These are phyloP conservation scores for Rostrohypoxylon terebratum DNA, from an alignment of 495 filamentous ascomycete species.

Conservation along the genomic window DNA sequence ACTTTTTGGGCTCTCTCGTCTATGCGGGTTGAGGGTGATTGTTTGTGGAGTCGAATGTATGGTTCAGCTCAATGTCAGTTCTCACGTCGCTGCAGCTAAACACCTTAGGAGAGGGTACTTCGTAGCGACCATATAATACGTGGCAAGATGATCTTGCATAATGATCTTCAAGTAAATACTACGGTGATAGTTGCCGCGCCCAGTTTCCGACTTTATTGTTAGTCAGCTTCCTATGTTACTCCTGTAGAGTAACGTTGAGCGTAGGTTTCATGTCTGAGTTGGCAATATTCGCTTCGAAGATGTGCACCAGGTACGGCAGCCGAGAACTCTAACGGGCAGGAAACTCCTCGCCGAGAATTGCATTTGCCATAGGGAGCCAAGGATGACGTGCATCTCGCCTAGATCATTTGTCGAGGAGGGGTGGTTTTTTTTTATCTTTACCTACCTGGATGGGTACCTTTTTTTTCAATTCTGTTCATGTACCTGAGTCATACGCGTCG, in stretches of 20 bases:
- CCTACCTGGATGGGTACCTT: too few species aligned
- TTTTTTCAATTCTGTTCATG: not conserved
- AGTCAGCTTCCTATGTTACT: constrained; percentile 7
- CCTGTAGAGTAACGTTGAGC: constrained; percentile 37
- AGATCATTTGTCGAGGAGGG: constrained; percentile 33
- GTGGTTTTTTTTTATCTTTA: constrained; percentile 9
- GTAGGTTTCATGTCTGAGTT: constrained; percentile 38
- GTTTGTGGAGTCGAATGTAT: constrained; percentile 11
- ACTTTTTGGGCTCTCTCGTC: constrained; percentile 4
- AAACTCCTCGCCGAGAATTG: constrained; percentile 42
- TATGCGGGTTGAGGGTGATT: constrained; percentile 16
- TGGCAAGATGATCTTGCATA: constrained; percentile 45
- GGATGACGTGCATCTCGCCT: constrained; percentile 43
- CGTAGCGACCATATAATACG: constrained; percentile 37
- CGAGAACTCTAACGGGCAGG: constrained; percentile 29
- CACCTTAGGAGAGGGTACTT: constrained; percentile 4
- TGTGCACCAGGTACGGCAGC: constrained; percentile 34
- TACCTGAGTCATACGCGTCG: constrained; percentile 32
- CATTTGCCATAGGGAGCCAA: constrained; percentile 46
- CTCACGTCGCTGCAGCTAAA: not conserved
- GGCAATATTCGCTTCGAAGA: constrained; percentile 34
- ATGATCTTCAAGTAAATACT: constrained; percentile 38
- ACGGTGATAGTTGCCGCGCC: constrained; percentile 20
- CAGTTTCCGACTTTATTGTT: constrained; percentile 28
- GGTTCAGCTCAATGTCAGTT: constrained; percentile 4